Base-by-base conservation (phyloP, 208 protist genomes). In the Acanthamoeba castellanii region DNA sequence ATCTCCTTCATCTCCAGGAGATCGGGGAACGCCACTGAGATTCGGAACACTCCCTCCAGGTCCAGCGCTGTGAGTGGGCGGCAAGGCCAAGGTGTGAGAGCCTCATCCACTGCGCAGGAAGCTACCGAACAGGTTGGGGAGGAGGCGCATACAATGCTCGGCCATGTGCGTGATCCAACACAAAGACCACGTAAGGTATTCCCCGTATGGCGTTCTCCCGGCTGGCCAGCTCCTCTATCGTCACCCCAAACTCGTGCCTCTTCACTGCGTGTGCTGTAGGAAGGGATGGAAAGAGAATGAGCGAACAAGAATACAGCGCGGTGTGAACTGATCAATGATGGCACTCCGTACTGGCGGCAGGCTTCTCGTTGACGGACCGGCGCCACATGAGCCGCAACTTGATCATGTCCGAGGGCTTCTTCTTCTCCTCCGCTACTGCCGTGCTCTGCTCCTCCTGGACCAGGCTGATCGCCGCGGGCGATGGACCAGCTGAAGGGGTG, bases 41-140 rank as follows among this genome's bases (percentile, higher is more conserved):
- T 93, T 18, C 88, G 34, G 25, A 93, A 93, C 13, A 93, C 30
- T 74, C 88, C 88, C 88, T 93, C 88, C 59, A 93, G 55, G 25
- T 93, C 88, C 88, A 93, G 34, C 30, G 88, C 88, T 42, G 37
- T 42, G 37, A 42, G 37, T 3, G 14, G 5, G 27, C 18, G 32
- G 88, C 6, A n/a, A 27, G 13, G 32, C 45, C 6, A n/a, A 27
- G 13, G 32, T 78, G 85, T 32, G 27, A n/a, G 55, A 50, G 14
- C 7, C 9, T 42, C 37, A 42, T 42, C 37, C 37, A 42, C 37
- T 42, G 37, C 32, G 27, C 9, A 25, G 52, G 42, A 50, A 82
- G 22, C 30, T 22, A 27, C 34, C 6, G 72, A 81, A 66, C 16
- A 68, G 13, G 22, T 20, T 9, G 25, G 27, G 76, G 47, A 42